Percentiles rank a stretch among this genome's conserved stretches.
phyloP scores from a whole-genome alignment of 2,329 filamentous ascomycete genomes.

The Beauveria varroae region DNA sequence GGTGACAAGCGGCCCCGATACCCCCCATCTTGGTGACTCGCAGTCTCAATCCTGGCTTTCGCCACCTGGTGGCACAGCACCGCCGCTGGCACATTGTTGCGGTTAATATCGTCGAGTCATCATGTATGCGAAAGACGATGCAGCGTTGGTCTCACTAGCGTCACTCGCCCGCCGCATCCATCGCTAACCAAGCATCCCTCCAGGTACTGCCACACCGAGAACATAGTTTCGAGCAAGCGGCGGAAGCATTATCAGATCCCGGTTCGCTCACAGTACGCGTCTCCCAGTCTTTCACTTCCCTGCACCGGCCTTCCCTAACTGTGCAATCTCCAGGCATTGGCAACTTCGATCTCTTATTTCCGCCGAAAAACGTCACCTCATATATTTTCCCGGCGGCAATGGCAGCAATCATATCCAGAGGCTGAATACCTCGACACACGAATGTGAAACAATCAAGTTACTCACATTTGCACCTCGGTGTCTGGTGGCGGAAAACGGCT shows the following conservation, averaged over 20 bases:
- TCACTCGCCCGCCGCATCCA: background rate
- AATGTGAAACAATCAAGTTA: slow-evolving; percentile 64
- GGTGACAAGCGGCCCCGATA: background rate
- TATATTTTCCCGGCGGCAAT: slow-evolving; percentile 77
- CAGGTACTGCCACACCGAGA: slow-evolving; percentile 59
- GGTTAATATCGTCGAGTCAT: background rate
- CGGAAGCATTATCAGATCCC: slow-evolving; percentile 61
- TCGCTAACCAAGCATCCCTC: slow-evolving; percentile 5
- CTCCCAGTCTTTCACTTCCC: background rate
- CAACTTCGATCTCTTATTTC: slow-evolving; percentile 87
- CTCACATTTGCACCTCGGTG: slow-evolving; percentile 74
- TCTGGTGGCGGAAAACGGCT: slow-evolving; percentile 77
- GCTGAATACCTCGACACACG: slow-evolving; percentile 60
- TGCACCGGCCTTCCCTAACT: background rate
- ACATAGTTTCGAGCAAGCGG: slow-evolving; percentile 51
- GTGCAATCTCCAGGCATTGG: slow-evolving; percentile 58
- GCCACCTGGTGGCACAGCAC: slow-evolving; percentile 7
- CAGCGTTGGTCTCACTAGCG: slow-evolving; percentile 2
- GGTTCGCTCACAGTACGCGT: slow-evolving; percentile 56
- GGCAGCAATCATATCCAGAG: slow-evolving; percentile 59
- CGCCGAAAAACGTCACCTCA: slow-evolving; percentile 63
- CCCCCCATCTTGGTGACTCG: slow-evolving; percentile 5
- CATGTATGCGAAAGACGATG: slow-evolving; percentile 11
- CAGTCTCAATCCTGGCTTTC: slow-evolving; percentile 5
- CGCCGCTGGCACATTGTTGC: slow-evolving; percentile 2